Conservation (phyloP, 805 yeast genomes). For the Saccharomycopsis amapae region DNA sequence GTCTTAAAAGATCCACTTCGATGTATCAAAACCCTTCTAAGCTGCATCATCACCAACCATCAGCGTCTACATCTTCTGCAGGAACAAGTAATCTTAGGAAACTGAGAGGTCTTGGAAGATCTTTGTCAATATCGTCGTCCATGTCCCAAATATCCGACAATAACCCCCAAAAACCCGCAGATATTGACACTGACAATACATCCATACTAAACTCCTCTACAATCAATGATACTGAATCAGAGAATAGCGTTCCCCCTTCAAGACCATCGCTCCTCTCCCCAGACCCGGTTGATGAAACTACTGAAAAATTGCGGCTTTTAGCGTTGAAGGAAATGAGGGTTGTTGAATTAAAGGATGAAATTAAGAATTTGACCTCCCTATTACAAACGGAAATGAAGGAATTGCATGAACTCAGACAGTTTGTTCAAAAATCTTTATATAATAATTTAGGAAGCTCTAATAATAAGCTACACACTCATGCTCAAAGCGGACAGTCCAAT, state of each 20-base stretch:
- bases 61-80: neutral
- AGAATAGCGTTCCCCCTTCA: too few relatives aligned
- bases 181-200: neutral
- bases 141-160: too few relatives aligned
- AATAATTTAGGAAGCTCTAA: conserved; percentile 7
- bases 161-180: too few relatives aligned
- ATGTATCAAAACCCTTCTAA: conserved; percentile 4
- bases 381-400: conserved; percentile 16
- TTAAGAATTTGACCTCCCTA: conserved; percentile 5
- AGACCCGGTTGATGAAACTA: conserved; percentile 14
- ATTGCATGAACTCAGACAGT: conserved; percentile 14
- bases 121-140: too few relatives aligned
- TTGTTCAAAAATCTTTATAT: conserved; percentile 16
- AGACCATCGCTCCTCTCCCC: neutral
- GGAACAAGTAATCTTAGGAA: too few relatives aligned
- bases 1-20: conserved; percentile 12
- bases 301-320: conserved; percentile 15
- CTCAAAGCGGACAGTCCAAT: neutral
- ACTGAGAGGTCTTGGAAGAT: too few relatives aligned
- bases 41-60: neutral
- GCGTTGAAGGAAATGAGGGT: conserved; percentile 22
- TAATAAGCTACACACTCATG: neutral
- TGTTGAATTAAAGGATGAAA: conserved; percentile 19
- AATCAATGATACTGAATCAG: too few relatives aligned
- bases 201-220: neutral